Evolutionary conservation across 2,329 filamentous ascomycete species (phyloP), one percentile per base, ranked within the genome.

Genomic region (Diaporthe aspalathi): DNA sequence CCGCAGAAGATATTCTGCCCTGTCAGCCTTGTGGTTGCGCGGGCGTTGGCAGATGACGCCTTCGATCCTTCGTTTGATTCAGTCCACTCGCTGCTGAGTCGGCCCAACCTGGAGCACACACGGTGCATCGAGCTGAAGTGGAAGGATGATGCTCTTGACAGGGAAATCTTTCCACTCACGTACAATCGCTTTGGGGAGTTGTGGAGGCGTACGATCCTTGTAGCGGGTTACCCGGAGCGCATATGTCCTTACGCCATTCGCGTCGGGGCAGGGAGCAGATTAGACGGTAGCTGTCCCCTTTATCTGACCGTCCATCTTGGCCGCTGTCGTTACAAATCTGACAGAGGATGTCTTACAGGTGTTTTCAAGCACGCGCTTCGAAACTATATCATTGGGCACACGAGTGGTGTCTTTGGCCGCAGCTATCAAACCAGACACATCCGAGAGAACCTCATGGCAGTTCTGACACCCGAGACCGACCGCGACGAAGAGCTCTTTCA

Each of bases 371-470:
- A 22, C 12, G 60, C 60, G 4, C 43, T 65, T 32, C 43, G 60
- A 5, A 65, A 65, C 24, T 65, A 65, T 22, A 29, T 49, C 20
- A 3, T 65, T 1, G 35, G 17, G 24, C 43, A 65, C n/a, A 49
- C 27, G 14, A 63, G 22, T n/a, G 22, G 7, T 8, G 20, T 38
- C 1, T 65, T 50, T 16, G 43, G 22, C 4, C 24, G 17, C 14
- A 65, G 43, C 17, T 49, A 65, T 7, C 24, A 65, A 12, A n/a
- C 60, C 5, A 50, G 60, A 14, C 43, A 65, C n/a, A 32, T 65
- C 40, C 8, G 14, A 22, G 27, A 65, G 11, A 50, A 65, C n/a
- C 43, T 65, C 8, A 20, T 65, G 27, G 2, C 43, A 8, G 14
- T 8, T 22, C 27, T 65, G n/a, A 32, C 22, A 8, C 24, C 43